Evolutionary conservation across 441 rosid species (phyloP), one percentile per base, ranked within the genome.

Genomic region (Populus hybrid): DNA sequence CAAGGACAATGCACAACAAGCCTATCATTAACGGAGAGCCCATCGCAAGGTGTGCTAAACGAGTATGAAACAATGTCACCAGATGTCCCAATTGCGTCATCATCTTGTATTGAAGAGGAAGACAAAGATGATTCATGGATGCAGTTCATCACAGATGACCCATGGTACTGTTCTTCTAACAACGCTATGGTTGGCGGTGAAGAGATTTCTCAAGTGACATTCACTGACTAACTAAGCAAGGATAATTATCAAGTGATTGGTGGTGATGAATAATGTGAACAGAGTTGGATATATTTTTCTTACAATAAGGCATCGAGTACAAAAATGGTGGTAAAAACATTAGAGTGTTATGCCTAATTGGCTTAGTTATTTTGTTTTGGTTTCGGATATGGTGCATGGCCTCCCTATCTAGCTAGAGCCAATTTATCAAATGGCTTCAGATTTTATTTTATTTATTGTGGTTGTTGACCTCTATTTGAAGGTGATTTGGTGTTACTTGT

Each of bases 101-200:
- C 97, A 4, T 84, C 90, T 12, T 79, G 81, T 69, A 80, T 82
- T 33, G 95, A 87, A 1, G 91, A 88, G 76, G 97, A 92, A 45
- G 98, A 91, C 68, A 94, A 91, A 85, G 99, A 94, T 59, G 97
- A 94, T 63, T 95, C 98, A 4, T 95, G 99, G 99, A 95, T 95
- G 98, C 98, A 95, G 45, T 95, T 95, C 84, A 95, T 95, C 87
- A 91, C 98, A 0, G 99, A 95, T 68, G 92, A 83, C 53, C 83
- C 93, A 1, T 50, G 56, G 56, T 95, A 95, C 95, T 89, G 89
- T 56, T 84, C 94, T 78, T 86, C 93, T 16, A 86, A 76, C 74
- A 66, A 80, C 33, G 38, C 76, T 9, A 65, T 29, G 63, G n/a
- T 33, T 3, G 61, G 11, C 6, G 78, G 73, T 38, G 88, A 88